Evolutionary conservation across 1,284 basidiomycete genomes (phyloP).

Genomic region (Cryptococcus sp.): DNA sequence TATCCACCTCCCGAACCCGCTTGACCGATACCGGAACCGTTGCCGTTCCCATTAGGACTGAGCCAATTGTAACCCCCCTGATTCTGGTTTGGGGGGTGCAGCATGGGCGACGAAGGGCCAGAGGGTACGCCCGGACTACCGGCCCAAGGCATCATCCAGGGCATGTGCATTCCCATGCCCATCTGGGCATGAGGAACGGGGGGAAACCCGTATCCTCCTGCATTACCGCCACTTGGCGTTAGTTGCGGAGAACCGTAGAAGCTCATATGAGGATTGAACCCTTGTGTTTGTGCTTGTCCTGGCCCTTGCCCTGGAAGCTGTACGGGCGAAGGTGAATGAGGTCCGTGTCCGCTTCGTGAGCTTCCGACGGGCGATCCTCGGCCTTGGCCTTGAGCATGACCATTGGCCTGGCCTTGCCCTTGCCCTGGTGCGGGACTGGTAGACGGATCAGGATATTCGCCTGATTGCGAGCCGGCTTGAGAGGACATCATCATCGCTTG

Average conservation of each 20-base stretch:
- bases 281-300: too few relatives aligned
- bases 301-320: neutral
- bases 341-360: constrained; percentile 9
- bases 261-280: neutral
- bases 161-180: constrained; percentile 9
- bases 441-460: constrained; percentile 50
- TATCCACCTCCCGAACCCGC: constrained; percentile 7
- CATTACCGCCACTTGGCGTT: neutral
- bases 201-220: neutral
- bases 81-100: neutral
- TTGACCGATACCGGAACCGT: neutral
- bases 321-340: neutral
- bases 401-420: constrained; percentile 1
- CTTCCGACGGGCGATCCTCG: constrained; percentile 18
- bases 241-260: constrained; percentile 7
- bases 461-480: constrained; percentile 70
- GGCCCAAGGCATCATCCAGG: constrained; percentile 9
- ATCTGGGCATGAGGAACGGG: constrained; percentile 4
- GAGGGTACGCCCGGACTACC: constrained; percentile 3
- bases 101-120: constrained; percentile 1
- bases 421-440: constrained; percentile 11
- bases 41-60: neutral
- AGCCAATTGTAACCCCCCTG: constrained; percentile 10
- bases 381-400: constrained; percentile 11
- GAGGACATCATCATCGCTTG: constrained; percentile 85